phyloP scores from a whole-genome alignment of 2,329 filamentous ascomycete species.

The Cladosporium sphaerospermum region DNA sequence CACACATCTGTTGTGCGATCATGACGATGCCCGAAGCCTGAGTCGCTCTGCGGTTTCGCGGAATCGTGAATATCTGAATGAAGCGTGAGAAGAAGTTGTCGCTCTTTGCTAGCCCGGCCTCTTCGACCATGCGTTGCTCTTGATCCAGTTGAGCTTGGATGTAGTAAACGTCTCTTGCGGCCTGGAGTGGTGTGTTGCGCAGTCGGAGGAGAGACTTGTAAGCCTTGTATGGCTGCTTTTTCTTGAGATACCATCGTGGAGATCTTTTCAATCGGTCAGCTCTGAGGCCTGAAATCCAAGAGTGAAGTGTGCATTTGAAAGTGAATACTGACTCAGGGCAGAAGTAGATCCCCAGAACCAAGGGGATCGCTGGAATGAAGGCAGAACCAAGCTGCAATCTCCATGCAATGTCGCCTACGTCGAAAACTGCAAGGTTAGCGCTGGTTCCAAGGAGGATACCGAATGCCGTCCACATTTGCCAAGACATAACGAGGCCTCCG shows the following conservation, averaged over 20 bases:
- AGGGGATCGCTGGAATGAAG: conserved; percentile 38
- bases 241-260: conserved; percentile 37
- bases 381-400: conserved; percentile 38
- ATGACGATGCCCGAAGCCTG: conserved; percentile 74
- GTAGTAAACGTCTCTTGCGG: conserved; percentile 39
- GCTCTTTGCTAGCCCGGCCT: conserved; percentile 26
- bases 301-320: background rate
- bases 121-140: conserved; percentile 24
- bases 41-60: conserved; percentile 64
- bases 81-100: conserved; percentile 37
- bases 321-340: conserved; percentile 16
- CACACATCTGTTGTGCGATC: conserved; percentile 60
- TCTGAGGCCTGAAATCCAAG: background rate
- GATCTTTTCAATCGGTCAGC: conserved; percentile 4
- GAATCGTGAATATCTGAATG: conserved; percentile 60
- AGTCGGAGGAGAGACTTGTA: conserved; percentile 35
- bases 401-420: conserved; percentile 35
- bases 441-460: conserved; percentile 59
- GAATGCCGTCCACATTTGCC: conserved; percentile 49
- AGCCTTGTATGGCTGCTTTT: conserved; percentile 33
- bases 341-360: conserved; percentile 35
- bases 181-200: conserved; percentile 35
- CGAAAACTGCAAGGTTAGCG: conserved; percentile 50
- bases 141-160: conserved; percentile 32
- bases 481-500: conserved; percentile 26